Evolutionary conservation across 495 filamentous ascomycete species (phyloP).

Genomic region (Halenospora varia): DNA sequence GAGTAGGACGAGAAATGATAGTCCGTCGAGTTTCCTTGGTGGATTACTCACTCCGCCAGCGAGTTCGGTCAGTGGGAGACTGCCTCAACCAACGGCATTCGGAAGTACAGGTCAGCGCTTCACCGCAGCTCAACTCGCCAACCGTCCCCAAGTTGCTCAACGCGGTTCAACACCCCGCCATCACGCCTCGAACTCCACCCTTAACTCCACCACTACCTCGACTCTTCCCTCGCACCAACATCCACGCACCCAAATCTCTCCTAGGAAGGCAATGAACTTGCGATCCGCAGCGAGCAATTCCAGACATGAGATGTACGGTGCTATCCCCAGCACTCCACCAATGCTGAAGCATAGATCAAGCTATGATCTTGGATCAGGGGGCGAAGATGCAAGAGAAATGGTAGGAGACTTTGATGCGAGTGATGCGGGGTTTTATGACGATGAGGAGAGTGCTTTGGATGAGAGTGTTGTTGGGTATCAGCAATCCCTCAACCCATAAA

Average conservation of each 20-base stretch:
- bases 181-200: no score
- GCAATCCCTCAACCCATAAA: no score
- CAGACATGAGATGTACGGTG: no score
- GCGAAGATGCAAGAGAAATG: no score
- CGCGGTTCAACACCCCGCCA: no score
- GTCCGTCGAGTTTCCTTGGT: constrained; percentile 47
- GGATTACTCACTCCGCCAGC: constrained; percentile 82
- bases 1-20: constrained; percentile 57
- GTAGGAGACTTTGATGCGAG: no score
- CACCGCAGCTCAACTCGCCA: constrained; percentile 43
- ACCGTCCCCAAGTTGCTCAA: constrained; percentile 32
- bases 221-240: no score
- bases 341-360: constrained; percentile 62
- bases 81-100: constrained; percentile 40
- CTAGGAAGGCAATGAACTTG: constrained; percentile 19
- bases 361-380: constrained; percentile 72
- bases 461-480: no score
- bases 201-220: no score
- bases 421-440: constrained; percentile 54
- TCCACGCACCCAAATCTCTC: no score
- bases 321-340: constrained; percentile 61
- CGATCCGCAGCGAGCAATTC: no score
- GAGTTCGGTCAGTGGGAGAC: constrained; percentile 30
- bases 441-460: no score
- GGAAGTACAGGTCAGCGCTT: constrained; percentile 46